A percentile compares a stretch with the other conserved stretches of the same genome.
phyloP scores from a whole-genome alignment of 768 basidiomycete genomes.

The Tephrocybe sp. region DNA sequence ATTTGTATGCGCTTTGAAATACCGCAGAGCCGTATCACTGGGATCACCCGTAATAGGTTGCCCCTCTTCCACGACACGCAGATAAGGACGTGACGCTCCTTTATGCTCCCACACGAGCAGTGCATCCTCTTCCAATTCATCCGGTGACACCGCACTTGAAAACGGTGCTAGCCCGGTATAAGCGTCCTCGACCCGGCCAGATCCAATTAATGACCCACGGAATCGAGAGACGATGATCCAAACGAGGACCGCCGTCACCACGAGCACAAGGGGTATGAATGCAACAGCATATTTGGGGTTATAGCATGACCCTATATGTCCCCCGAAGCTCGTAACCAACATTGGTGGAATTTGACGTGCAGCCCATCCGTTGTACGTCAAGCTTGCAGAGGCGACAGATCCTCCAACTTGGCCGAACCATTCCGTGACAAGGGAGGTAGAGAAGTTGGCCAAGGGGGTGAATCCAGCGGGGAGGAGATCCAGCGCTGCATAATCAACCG shows the following conservation, averaged over 20 bases:
- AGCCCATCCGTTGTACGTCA: constrained; percentile 22
- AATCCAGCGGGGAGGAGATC: too few species aligned
- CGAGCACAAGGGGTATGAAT: constrained; percentile 17
- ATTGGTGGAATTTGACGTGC: constrained; percentile 11
- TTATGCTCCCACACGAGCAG: constrained; percentile 14
- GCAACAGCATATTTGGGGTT: constrained; percentile 13
- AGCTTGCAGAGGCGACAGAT: constrained; percentile 12
- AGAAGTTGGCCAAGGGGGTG: background rate
- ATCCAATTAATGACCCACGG: constrained; percentile 3
- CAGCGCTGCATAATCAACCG: too few species aligned
- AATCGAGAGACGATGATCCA: constrained; percentile 5
- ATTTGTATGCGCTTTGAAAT: constrained; percentile 10
- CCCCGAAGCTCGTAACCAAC: constrained; percentile 19
- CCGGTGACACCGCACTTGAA: constrained; percentile 1
- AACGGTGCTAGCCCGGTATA: constrained; percentile 8
- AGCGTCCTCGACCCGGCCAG: background rate
- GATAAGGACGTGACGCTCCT: background rate
- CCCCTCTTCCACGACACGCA: constrained; percentile 10
- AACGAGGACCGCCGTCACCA: constrained; percentile 8
- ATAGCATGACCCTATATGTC: constrained; percentile 16
- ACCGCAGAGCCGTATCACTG: constrained; percentile 5
- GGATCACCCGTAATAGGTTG: constrained; percentile 8
- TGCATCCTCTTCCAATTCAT: constrained; percentile 1
- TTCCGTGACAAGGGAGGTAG: too few species aligned
- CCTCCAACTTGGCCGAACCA: constrained; percentile 13